Evolutionary conservation across 106 monocot genomes (phyloP).

Genomic region (Hemerocallis citrina): DNA sequence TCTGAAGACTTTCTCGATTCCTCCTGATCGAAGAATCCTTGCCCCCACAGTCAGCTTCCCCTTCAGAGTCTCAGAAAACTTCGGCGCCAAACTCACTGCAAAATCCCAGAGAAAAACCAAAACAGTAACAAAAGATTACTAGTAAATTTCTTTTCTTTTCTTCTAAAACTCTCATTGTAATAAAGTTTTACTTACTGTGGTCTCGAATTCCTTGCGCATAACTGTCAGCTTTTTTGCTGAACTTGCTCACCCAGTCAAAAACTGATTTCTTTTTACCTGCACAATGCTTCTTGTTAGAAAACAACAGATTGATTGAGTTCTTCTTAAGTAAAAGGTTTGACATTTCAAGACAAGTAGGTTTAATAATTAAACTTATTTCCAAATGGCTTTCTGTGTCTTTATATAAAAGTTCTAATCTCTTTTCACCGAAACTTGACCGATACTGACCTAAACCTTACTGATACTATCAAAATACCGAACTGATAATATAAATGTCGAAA

Average conservation of each 20-base stretch:
- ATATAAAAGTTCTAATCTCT: no score
- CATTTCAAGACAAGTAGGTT: no score
- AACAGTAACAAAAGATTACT: background rate
- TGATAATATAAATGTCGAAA: no score
- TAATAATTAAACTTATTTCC: no score
- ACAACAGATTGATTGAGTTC: background rate
- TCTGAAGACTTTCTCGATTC: slow-evolving; percentile 22
- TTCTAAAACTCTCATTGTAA: background rate
- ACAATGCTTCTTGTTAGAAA: slow-evolving; percentile 1
- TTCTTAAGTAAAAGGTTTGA: no score
- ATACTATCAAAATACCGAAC: no score
- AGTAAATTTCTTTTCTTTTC: background rate
- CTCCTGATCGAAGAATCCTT: slow-evolving; percentile 30
- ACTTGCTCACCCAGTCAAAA: slow-evolving; percentile 23
- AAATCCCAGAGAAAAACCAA: background rate
- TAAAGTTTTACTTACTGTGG: slow-evolving; percentile 12
- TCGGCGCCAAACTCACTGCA: slow-evolving; percentile 28
- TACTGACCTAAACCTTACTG: no score
- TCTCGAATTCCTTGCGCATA: slow-evolving; percentile 15
- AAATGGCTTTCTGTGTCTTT: background rate
- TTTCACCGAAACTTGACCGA: no score
- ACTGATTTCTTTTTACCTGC: slow-evolving; percentile 23
- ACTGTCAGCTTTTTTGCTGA: slow-evolving; percentile 26
- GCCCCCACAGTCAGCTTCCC: slow-evolving; percentile 34
- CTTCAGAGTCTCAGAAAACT: slow-evolving; percentile 30